These are phyloP conservation scores for Cutaneotrichosporon arboriforme DNA, from an alignment of 1,284 basidiomycete species.

Conservation along the genomic window DNA sequence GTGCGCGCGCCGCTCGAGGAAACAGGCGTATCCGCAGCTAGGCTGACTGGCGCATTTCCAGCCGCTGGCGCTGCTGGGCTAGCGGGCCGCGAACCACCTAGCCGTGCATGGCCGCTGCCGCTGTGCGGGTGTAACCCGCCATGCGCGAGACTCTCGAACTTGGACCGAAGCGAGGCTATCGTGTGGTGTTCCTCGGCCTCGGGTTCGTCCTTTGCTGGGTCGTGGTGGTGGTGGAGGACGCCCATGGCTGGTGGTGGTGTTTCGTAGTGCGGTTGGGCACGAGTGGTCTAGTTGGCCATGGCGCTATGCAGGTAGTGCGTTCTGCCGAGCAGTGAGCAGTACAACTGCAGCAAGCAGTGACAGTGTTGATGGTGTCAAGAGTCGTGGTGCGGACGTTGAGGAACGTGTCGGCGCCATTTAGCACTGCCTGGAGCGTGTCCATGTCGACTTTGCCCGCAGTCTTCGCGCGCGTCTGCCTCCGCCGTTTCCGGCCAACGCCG, in stretches of 20 bases:
- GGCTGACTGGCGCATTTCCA: neutral
- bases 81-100: neutral
- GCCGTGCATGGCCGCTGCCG: too few relatives aligned
- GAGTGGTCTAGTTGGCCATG: neutral
- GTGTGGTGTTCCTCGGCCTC: slow-evolving; percentile 15
- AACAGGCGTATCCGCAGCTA: too few relatives aligned
- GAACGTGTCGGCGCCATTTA: too few relatives aligned
- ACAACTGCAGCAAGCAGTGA: too few relatives aligned
- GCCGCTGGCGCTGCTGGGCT: neutral
- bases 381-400: too few relatives aligned
- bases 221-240: neutral
- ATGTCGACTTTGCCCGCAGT: neutral
- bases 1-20: too few relatives aligned
- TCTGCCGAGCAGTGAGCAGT: too few relatives aligned
- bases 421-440: too few relatives aligned
- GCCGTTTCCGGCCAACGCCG: neutral
- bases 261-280: too few relatives aligned
- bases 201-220: neutral
- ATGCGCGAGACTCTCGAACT: slow-evolving; percentile 35
- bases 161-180: slow-evolving; percentile 35
- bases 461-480: neutral
- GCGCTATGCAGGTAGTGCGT: too few relatives aligned
- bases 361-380: too few relatives aligned
- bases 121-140: neutral
- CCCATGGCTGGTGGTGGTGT: slow-evolving; percentile 1